phyloP scores from a whole-genome alignment of 2,329 filamentous ascomycete genomes.

The Tolypocladium amazonense region DNA sequence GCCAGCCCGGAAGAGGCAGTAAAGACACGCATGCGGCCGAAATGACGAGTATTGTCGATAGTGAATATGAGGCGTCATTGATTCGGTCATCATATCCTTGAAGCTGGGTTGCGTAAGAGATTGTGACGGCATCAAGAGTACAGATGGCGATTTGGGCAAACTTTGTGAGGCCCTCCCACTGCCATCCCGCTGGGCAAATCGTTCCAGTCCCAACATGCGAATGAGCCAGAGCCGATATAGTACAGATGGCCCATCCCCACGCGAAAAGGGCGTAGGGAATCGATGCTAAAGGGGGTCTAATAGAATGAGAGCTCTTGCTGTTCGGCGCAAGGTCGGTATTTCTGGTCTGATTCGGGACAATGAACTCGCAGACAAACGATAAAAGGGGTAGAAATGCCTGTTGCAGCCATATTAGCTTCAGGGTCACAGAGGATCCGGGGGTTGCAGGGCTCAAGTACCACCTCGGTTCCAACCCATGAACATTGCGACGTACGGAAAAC shows the following conservation, averaged over 20 bases:
- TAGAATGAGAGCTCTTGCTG: not conserved
- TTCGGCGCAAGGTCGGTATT: not conserved
- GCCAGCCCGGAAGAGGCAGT: constrained; percentile 12
- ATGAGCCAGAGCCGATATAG: constrained; percentile 4
- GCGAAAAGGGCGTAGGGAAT: constrained; percentile 8
- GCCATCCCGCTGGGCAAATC: constrained; percentile 7
- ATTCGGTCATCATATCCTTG: constrained; percentile 8
- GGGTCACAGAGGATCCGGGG: not conserved
- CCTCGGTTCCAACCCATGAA: constrained; percentile 18
- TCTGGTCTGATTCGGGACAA: not conserved
- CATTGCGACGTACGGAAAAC: constrained; percentile 21
- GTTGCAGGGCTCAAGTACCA: constrained; percentile 13
- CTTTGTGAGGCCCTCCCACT: constrained; percentile 1
- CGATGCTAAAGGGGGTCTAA: constrained; percentile 11
- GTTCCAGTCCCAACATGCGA: constrained; percentile 5
- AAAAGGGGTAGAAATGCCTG: not conserved
- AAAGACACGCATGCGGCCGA: constrained; percentile 10
- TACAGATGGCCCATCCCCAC: constrained; percentile 19
- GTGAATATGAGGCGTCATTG: constrained; percentile 6
- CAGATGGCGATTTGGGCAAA: constrained; percentile 12
- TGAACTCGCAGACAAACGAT: not conserved
- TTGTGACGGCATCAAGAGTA: constrained; percentile 18
- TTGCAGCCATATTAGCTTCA: not conserved
- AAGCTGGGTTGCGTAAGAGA: constrained; percentile 14
- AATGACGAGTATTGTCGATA: constrained; percentile 3